Percentiles rank a stretch among this genome's conserved stretches.
Evolutionary conservation across 1,284 basidiomycete genomes (phyloP).

Genomic region (Ceratobasidium sp.): DNA sequence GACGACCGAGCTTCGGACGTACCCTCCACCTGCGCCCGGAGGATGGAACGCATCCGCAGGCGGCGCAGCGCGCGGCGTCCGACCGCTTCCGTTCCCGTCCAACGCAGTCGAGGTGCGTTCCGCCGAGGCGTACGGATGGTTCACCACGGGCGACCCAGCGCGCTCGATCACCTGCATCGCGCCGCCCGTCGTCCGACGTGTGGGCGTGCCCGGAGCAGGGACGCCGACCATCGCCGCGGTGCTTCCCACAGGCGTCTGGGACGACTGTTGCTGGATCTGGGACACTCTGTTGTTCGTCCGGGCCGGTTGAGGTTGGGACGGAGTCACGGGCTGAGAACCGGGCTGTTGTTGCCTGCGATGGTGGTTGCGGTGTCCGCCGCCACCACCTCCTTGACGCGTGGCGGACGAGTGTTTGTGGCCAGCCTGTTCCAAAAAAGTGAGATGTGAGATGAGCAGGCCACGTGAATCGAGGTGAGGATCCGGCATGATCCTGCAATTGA

Average conservation of each 20-base stretch:
- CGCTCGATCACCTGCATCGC: constrained; percentile 44
- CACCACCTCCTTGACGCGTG: constrained; percentile 18
- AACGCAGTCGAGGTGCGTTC: constrained; percentile 42
- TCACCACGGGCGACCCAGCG: constrained; percentile 30
- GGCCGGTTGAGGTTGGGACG: constrained; percentile 36
- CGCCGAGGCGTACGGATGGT: constrained; percentile 36
- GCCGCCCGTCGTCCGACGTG: constrained; percentile 39
- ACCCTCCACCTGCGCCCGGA: constrained; percentile 27
- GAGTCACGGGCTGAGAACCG: constrained; percentile 23
- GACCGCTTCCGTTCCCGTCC: constrained; percentile 29
- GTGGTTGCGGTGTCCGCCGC: constrained; percentile 38
- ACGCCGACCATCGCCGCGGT: constrained; percentile 19
- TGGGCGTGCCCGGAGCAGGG: constrained; percentile 27
- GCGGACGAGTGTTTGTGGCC: constrained; percentile 44
- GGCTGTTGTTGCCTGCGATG: constrained; percentile 32
- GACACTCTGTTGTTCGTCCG: constrained; percentile 41
- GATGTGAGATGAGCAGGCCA: constrained; percentile 30
- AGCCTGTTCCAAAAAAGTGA: constrained; percentile 10
- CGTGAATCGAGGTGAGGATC: constrained; percentile 13
- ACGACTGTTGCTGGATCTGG: constrained; percentile 33
- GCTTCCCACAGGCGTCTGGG: constrained; percentile 34
- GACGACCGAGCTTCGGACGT: constrained; percentile 39
- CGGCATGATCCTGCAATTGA: constrained; percentile 30
- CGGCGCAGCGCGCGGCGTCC: constrained; percentile 35
- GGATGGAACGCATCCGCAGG: constrained; percentile 42